Evolutionary conservation across 148 eudicot genomes (phyloP).

Genomic region (Chenopodium formosanum): DNA sequence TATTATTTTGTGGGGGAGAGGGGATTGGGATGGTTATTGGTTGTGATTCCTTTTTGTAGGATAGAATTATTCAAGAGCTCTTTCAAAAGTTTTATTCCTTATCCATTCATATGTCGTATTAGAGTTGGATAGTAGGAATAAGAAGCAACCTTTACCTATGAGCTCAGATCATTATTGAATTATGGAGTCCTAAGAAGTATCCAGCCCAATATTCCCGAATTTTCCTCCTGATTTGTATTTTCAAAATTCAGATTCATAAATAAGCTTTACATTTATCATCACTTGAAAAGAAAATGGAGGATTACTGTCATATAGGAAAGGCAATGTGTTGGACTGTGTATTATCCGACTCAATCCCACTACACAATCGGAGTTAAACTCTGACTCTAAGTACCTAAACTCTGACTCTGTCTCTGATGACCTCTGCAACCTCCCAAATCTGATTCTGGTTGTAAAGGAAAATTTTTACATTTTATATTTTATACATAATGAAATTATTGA

Average conservation of each 20-base stretch:
- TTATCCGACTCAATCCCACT: too few relatives aligned
- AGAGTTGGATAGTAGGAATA: not conserved
- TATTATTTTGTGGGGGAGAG: too few relatives aligned
- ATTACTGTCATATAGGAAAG: too few relatives aligned
- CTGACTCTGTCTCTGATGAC: too few relatives aligned
- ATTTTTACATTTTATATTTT: too few relatives aligned
- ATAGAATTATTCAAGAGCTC: not conserved
- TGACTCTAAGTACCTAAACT: too few relatives aligned
- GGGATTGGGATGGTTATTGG: not conserved
- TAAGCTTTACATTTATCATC: not conserved
- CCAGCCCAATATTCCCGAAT: not conserved
- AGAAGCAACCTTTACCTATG: not conserved
- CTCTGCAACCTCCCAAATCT: too few relatives aligned
- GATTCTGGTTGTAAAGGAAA: too few relatives aligned
- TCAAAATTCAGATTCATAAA: not conserved
- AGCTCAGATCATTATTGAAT: not conserved
- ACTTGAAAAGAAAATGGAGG: not conserved
- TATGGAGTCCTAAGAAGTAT: not conserved
- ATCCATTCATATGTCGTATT: not conserved
- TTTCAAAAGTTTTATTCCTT: not conserved
- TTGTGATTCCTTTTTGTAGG: not conserved
- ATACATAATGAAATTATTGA: too few relatives aligned
- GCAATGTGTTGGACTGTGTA: too few relatives aligned
- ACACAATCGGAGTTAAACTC: too few relatives aligned
- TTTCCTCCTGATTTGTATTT: not conserved